phyloP scores from a whole-genome alignment of 2,329 filamentous ascomycete genomes.

The Diaporthe destruens region DNA sequence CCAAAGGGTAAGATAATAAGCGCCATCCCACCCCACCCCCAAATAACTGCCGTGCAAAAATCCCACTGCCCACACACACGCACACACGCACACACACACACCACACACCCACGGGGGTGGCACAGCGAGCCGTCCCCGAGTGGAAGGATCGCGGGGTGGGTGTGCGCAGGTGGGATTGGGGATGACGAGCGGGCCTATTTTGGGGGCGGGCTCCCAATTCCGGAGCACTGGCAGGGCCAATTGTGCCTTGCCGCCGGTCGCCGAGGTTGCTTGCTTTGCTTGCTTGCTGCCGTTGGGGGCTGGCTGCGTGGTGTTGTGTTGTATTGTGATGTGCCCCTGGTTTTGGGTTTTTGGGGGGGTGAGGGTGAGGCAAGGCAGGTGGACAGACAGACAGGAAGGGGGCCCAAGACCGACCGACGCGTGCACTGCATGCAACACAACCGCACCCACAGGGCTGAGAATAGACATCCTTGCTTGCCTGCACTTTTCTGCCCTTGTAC shows the following conservation, averaged over 20 bases:
- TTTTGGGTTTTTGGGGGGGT: conserved; percentile 14
- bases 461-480: conserved; percentile 32
- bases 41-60: conserved; percentile 31
- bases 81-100: too few species aligned
- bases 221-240: not conserved
- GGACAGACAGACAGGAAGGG: too few species aligned
- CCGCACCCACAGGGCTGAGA: conserved; percentile 39
- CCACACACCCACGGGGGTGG: conserved; percentile 26
- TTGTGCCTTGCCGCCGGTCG: conserved; percentile 6
- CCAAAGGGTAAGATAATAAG: conserved; percentile 16
- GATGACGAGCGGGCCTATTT: conserved; percentile 35
- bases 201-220: conserved; percentile 25
- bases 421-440: conserved; percentile 13
- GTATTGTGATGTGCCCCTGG: conserved; percentile 15
- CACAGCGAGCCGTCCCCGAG: conserved; percentile 34
- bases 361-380: too few species aligned
- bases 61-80: conserved; percentile 6
- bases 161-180: conserved; percentile 24
- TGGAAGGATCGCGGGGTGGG: conserved; percentile 30
- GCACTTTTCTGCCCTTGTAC: too few species aligned
- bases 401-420: not conserved
- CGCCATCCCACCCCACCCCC: conserved; percentile 31
- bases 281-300: not conserved
- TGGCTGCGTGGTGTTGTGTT: not conserved
- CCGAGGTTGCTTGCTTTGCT: too few species aligned